Percentiles rank a stretch among this genome's conserved stretches.
phyloP scores from a whole-genome alignment of 2,329 filamentous ascomycete genomes.

The Helotiales sp. region DNA sequence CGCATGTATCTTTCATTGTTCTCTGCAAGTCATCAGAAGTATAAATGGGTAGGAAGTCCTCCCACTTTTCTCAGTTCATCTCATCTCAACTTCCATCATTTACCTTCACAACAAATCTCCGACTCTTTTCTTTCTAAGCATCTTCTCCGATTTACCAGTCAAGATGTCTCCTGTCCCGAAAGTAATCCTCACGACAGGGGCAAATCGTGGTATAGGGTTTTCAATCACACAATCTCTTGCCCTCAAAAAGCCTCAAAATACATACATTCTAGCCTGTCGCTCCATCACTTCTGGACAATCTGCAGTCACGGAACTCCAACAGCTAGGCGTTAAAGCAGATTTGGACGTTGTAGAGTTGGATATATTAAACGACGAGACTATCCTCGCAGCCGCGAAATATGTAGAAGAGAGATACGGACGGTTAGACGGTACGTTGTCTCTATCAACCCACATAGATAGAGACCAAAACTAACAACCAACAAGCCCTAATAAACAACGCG shows the following conservation, averaged over 20 bases:
- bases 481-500: conserved; percentile 44
- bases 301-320: conserved; percentile 29
- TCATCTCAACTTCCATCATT: not conserved
- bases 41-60: not conserved
- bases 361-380: conserved; percentile 31
- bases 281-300: conserved; percentile 27
- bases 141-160: not conserved
- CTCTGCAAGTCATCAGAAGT: not conserved
- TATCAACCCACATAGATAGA: not conserved
- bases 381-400: conserved; percentile 23
- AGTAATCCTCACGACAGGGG: conserved; percentile 19
- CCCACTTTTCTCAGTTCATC: not conserved
- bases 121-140: no score
- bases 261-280: conserved; percentile 36
- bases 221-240: conserved; percentile 35
- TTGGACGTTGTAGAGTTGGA: conserved; percentile 33
- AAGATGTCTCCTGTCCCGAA: not conserved
- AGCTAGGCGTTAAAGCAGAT: conserved; percentile 18
- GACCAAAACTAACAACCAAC: not conserved
- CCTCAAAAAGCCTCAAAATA: conserved; percentile 24
- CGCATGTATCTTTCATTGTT: not conserved
- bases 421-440: conserved; percentile 28
- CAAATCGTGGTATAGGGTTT: conserved; percentile 36
- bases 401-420: conserved; percentile 27
- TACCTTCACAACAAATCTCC: not conserved